Base-by-base conservation (phyloP, 73 alveolate genomes). In the Halteria grandinella region DNA sequence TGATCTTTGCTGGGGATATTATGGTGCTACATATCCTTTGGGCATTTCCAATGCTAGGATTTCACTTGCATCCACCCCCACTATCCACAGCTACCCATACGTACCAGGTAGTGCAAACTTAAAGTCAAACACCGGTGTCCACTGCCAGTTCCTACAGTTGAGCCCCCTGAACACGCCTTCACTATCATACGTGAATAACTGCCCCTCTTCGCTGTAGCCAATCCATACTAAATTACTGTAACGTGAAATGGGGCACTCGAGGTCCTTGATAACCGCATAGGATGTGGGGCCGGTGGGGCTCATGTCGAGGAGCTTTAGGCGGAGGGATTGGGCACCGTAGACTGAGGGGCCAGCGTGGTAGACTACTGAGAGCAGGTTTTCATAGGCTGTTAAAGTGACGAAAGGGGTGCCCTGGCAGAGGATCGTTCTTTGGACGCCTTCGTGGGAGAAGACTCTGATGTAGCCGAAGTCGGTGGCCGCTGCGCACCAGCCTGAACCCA, bases 141-240 rank as follows among this genome's bases (percentile, higher is more conserved):
- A 86, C 14, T 76, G 36, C 15, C 53, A 31, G n/a, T 51, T 60
- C 48, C 23, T 12, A 17, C 55, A 55, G 37, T 64, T 60, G 15
- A 55, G 36, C 33, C 50, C 39, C 47, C 89, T 77, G 20, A 78
- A 31, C 10, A 79, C 43, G 0, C 88, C 86, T 1, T 72, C 86
- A 23, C 49, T 27, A 48, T 86, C 94, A 45, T 52, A 75, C 5
- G 83, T 79, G 34, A 12, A 79, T 48, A 86, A 25, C 24, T 41
- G 20, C 4, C 94, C 94, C 41, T 64, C 88, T 27, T 86, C 94
- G 18, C 81, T 40, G 71, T 41, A 86, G 1, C 90, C 87, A n/a
- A 47, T 17, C 94, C 94, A 86, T 5, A 1, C 18, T 7, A 86
- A 47, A 45, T 52, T 29, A 1, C 77, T 32, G 0, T 33, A n/a